Evolutionary conservation across 2,329 filamentous ascomycete genomes (phyloP).

Genomic region (Aureobasidium vineae): DNA sequence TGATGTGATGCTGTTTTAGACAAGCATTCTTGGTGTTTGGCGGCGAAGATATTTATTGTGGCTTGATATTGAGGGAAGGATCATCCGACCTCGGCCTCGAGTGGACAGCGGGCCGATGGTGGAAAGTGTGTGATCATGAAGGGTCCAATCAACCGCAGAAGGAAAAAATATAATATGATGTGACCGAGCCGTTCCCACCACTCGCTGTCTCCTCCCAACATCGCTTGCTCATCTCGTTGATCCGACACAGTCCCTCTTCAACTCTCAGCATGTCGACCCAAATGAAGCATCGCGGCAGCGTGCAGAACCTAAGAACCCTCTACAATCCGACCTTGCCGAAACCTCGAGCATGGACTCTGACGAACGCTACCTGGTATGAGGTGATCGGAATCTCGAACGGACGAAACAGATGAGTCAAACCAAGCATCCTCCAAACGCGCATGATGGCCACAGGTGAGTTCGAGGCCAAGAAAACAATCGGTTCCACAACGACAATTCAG

Average conservation of each 20-base stretch:
- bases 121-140: constrained; percentile 16
- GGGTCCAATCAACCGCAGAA: not conserved
- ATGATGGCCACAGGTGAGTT: constrained; percentile 35
- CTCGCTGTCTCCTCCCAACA: constrained; percentile 17
- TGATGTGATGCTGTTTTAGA: not conserved
- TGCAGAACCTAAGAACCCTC: constrained; percentile 35
- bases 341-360: constrained; percentile 38
- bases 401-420: constrained; percentile 27
- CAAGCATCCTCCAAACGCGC: constrained; percentile 27
- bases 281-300: constrained; percentile 27
- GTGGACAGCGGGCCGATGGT: constrained; percentile 9
- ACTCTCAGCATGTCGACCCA: constrained; percentile 6
- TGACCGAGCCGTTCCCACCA: constrained; percentile 18
- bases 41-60: constrained; percentile 7
- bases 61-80: constrained; percentile 15
- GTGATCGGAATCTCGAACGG: constrained; percentile 31
- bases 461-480: constrained; percentile 26
- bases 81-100: constrained; percentile 18
- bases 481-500: constrained; percentile 16
- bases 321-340: constrained; percentile 38
- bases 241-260: not conserved
- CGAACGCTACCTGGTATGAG: constrained; percentile 40
- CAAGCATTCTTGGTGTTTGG: constrained; percentile 2
- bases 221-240: not conserved
- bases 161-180: constrained; percentile 23